These are phyloP conservation scores for Zygotorulaspora danielsina DNA, from an alignment of 805 yeast genomes.

Conservation along the genomic window DNA sequence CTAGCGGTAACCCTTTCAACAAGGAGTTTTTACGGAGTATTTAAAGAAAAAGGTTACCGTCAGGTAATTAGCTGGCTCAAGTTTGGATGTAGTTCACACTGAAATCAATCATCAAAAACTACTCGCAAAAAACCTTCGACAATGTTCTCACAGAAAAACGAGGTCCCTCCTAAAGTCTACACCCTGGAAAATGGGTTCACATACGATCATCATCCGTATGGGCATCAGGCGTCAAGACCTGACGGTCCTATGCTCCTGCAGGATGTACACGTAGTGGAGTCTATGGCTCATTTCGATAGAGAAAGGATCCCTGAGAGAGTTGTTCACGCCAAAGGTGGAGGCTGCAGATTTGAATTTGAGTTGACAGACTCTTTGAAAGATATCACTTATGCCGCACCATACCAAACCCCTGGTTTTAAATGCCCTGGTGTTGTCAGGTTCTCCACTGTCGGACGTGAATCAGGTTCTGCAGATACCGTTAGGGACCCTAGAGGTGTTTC, in stretches of 20 bases:
- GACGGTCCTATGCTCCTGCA: conserved; percentile 56
- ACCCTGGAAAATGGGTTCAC: conserved; percentile 55
- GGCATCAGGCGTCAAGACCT: conserved; percentile 50
- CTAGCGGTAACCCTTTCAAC: too few relatives aligned
- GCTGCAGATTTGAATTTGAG: conserved; percentile 57
- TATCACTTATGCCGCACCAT: conserved; percentile 43
- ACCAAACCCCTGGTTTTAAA: conserved; percentile 41
- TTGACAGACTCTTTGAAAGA: conserved; percentile 55
- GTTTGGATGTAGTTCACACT: too few relatives aligned
- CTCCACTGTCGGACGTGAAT: conserved; percentile 85
- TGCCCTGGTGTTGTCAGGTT: conserved; percentile 45
- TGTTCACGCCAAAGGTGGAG: conserved; percentile 65
- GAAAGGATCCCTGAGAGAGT: conserved; percentile 66
- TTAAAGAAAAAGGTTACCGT: too few relatives aligned
- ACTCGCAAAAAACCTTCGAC: too few relatives aligned
- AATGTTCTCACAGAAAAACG: conserved; percentile 6
- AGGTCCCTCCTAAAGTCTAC: conserved; percentile 19
- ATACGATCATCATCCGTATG: conserved; percentile 48
- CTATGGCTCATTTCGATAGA: conserved; percentile 56
- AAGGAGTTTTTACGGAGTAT: too few relatives aligned
- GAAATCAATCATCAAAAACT: too few relatives aligned
- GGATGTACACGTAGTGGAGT: conserved; percentile 54
- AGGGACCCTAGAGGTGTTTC: conserved; percentile 88
- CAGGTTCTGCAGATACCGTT: conserved; percentile 75
- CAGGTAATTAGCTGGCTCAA: too few relatives aligned